A percentile compares a stretch with the other conserved stretches of the same genome.
phyloP scores from a whole-genome alignment of 108 stramenopile genomes.

The Skeletonema grethae region DNA sequence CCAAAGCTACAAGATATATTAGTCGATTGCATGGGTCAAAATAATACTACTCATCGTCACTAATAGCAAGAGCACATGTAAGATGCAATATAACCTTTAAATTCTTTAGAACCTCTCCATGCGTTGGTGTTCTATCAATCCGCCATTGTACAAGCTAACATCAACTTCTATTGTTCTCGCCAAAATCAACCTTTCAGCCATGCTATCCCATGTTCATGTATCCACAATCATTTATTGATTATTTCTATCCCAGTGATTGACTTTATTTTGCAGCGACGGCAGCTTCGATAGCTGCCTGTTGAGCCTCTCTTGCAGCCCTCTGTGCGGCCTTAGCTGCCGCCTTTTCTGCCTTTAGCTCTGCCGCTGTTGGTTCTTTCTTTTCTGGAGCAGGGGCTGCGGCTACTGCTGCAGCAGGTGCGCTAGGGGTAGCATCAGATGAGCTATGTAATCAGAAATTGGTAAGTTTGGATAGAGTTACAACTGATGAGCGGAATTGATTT shows the following conservation, averaged over 20 bases:
- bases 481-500: not conserved
- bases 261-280: slow-evolving; percentile 21
- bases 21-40: too few species aligned
- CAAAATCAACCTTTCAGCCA: too few species aligned
- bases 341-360: slow-evolving; percentile 15
- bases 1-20: too few species aligned
- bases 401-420: not conserved
- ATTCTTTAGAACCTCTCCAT: too few species aligned
- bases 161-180: too few species aligned
- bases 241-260: slow-evolving; percentile 8
- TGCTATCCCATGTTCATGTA: not conserved
- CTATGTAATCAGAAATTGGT: not conserved
- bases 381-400: not conserved
- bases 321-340: slow-evolving; percentile 19
- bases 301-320: not conserved
- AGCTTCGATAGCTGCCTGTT: slow-evolving; percentile 14
- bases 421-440: slow-evolving; percentile 1
- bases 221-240: too few species aligned
- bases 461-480: not conserved
- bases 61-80: too few species aligned
- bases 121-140: too few species aligned
- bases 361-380: slow-evolving; percentile 7
- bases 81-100: too few species aligned
- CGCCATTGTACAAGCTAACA: too few species aligned
- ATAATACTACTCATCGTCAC: too few species aligned